These are phyloP conservation scores for Populus ilicifolia DNA, from an alignment of 345 rosid species.

Conservation along the genomic window DNA sequence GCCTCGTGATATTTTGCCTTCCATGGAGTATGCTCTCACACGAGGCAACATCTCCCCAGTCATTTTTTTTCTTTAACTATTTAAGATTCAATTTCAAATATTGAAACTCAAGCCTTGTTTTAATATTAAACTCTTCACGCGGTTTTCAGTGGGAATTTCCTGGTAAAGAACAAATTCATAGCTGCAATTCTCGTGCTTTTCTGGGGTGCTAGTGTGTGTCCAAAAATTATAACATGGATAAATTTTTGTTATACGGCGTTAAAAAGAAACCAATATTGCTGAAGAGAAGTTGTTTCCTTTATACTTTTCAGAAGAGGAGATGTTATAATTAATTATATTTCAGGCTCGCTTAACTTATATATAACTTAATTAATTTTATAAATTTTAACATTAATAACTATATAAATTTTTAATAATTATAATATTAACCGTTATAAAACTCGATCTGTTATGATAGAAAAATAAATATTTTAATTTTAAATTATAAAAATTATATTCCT, in stretches of 20 bases:
- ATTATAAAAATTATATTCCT: neutral
- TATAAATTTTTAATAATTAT: too few species aligned
- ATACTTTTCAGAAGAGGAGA: too few species aligned
- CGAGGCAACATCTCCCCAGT: constrained; percentile 37
- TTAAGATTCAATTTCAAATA: neutral
- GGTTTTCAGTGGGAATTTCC: neutral
- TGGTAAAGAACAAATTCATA: neutral
- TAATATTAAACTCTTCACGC: too few species aligned
- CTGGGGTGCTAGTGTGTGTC: neutral
- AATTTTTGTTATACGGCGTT: constrained; percentile 17
- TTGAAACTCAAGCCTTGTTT: neutral
- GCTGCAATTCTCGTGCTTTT: neutral
- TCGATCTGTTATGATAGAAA: too few species aligned
- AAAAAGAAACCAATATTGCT: constrained; percentile 26
- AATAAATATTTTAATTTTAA: too few species aligned
- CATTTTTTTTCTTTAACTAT: constrained; percentile 10
- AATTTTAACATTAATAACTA: too few species aligned
- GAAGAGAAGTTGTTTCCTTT: constrained; percentile 22
- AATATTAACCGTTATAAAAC: too few species aligned
- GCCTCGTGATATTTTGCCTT: constrained; percentile 49
- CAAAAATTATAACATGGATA: too few species aligned
- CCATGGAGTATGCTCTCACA: constrained; percentile 53
- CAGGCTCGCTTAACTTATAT: too few species aligned
- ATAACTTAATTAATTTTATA: accelerated
- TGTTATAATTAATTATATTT: too few species aligned